A percentile compares a stretch with the other conserved stretches of the same genome.
Evolutionary conservation across 2,329 filamentous ascomycete species (phyloP).

Genomic region (Phialocephala subalpina): DNA sequence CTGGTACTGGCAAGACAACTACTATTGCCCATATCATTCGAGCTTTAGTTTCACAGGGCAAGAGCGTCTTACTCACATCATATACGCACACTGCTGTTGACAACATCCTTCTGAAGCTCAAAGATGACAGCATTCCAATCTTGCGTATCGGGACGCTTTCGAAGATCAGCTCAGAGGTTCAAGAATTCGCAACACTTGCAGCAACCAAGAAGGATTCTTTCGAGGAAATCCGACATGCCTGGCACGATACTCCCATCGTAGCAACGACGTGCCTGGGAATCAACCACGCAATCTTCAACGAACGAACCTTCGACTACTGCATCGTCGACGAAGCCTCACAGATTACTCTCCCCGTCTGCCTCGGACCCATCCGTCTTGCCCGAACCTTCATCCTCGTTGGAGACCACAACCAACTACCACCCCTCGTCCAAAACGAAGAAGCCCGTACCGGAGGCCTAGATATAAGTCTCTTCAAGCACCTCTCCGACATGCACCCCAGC

Average conservation of each 20-base stretch:
- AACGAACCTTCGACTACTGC: slow-evolving; percentile 94
- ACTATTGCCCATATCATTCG: slow-evolving; percentile 98
- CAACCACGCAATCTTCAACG: slow-evolving; percentile 86
- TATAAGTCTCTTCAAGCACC: slow-evolving; percentile 89
- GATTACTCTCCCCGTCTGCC: slow-evolving; percentile 92
- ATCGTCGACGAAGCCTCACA: slow-evolving; percentile 98
- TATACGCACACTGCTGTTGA: slow-evolving; percentile 98
- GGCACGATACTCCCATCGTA: slow-evolving; percentile 87
- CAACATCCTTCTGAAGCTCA: slow-evolving; percentile 95
- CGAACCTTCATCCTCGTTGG: slow-evolving; percentile 93
- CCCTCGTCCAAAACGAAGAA: slow-evolving; percentile 90
- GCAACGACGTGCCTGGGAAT: slow-evolving; percentile 95
- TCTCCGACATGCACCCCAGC: slow-evolving; percentile 86
- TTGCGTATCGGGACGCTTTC: slow-evolving; percentile 85
- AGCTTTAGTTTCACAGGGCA: slow-evolving; percentile 85
- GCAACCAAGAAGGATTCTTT: slow-evolving; percentile 77
- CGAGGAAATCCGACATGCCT: slow-evolving; percentile 83
- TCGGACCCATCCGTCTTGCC: slow-evolving; percentile 93
- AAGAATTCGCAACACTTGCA: slow-evolving; percentile 83
- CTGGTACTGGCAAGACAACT: slow-evolving; percentile 96
- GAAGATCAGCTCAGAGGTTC: slow-evolving; percentile 89
- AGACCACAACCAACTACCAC: slow-evolving; percentile 95
- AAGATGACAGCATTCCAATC: slow-evolving; percentile 77
- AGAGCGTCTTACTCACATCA: slow-evolving; percentile 91
- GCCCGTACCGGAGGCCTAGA: slow-evolving; percentile 88